Base-by-base conservation (phyloP, 2,329 filamentous ascomycete genomes). In the Paraphaeosphaeria minitans region DNA sequence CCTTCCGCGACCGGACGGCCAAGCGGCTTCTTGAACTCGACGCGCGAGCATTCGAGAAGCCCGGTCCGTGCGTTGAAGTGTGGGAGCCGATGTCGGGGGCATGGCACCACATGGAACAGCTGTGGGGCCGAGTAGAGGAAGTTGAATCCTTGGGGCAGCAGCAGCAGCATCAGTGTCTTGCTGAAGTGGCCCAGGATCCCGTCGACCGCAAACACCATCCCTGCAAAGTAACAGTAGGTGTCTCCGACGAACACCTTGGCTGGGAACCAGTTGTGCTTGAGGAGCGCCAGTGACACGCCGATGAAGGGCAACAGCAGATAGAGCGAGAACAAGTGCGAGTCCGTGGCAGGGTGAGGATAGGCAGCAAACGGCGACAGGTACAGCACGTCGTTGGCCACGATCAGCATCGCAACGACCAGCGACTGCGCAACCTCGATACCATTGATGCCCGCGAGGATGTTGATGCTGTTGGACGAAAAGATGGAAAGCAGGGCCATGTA, bases 391-490 rank as follows among this genome's bases (percentile, higher is more conserved):
- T 99, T 99, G 75, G 92, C 80, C 59, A 89, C 86, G 66, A 99
- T 86, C 52, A 98, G 85, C 54, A 88, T 77, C 27, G 93, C 94
- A 73, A 99, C 92, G 63, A 97, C 91, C 62, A 99, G 82, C 59
- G 93, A 97, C 79, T 99, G 95, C 12, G 90, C 88, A 56, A 98
- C 95, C 77, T 99, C 95, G 75, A 99, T 95, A 56, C 95, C 95
- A 77, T 99, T 99, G 78, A 99, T 92, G n/a, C 95, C 95, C 0
- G 95, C 95, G n/a, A 99, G 83, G 80, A 99, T 99, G 82, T 99
- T 99, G 85, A 99, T 99, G 77, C 92, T 93, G 80, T 99, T 98
- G 7, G 95, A 93, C 67, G 93, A 96, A 82, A 99, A 99, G 77
- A 99, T 99, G 74, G 94, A 91, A 66, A 99, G 86, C 57, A 91